These are phyloP conservation scores for Pseudopyricularia javanii DNA, from an alignment of 2,329 filamentous ascomycete species.

Conservation along the genomic window DNA sequence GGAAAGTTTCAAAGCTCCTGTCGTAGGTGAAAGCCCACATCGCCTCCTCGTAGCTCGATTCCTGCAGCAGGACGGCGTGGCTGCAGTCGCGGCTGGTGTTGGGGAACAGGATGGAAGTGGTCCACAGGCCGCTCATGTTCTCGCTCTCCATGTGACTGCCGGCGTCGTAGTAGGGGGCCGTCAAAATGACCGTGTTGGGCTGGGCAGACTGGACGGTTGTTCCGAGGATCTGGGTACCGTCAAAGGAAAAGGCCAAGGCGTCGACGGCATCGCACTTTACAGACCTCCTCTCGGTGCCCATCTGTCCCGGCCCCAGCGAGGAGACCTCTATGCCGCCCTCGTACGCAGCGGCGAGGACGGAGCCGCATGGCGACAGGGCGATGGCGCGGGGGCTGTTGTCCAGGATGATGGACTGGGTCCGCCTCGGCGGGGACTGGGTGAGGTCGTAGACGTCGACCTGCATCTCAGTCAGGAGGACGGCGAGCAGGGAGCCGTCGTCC, in stretches of 20 bases:
- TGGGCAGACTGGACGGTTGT: conserved; percentile 55
- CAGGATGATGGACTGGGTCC: conserved; percentile 63
- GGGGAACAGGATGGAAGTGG: conserved; percentile 73
- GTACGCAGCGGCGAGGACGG: conserved; percentile 74
- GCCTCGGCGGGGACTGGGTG: conserved; percentile 47
- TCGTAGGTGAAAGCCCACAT: conserved; percentile 72
- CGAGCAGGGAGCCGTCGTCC: conserved; percentile 64
- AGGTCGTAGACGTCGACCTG: conserved; percentile 81
- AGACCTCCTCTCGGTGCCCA: conserved; percentile 56
- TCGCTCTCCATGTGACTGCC: conserved; percentile 54
- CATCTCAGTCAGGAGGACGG: conserved; percentile 70
- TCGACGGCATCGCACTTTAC: conserved; percentile 72
- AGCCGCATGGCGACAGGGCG: conserved; percentile 68
- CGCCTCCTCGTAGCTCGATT: conserved; percentile 50
- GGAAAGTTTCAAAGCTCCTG: conserved; percentile 63
- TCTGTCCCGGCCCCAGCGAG: conserved; percentile 52
- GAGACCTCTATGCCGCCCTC: conserved; percentile 83
- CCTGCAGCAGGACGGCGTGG: conserved; percentile 58
- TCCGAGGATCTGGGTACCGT: conserved; percentile 67
- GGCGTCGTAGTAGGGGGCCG: conserved; percentile 68
- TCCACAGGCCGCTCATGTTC: conserved; percentile 66
- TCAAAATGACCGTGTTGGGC: conserved; percentile 63
- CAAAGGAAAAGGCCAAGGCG: conserved; percentile 60
- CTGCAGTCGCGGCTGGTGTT: conserved; percentile 70
- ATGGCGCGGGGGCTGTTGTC: conserved; percentile 70